Percentiles rank a stretch among this genome's conserved stretches.
Evolutionary conservation across 305 asterid species (phyloP).

Genomic region (Salvia sclarea): DNA sequence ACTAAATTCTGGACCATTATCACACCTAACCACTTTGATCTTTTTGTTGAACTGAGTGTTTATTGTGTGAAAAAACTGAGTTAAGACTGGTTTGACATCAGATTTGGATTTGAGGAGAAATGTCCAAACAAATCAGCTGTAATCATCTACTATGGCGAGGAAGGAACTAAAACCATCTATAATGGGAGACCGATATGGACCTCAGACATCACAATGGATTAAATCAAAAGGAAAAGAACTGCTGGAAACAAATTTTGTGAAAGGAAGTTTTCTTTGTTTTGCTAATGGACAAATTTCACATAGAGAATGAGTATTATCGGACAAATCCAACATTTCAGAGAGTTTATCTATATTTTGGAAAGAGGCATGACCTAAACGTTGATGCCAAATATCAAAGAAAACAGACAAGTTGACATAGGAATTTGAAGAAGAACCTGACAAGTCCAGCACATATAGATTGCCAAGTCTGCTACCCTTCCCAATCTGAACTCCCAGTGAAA

Average conservation of each 20-base stretch:
- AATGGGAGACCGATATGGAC: neutral
- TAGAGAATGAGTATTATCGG: neutral
- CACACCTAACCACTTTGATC: too few relatives aligned
- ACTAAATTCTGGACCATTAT: too few relatives aligned
- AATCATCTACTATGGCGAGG: neutral
- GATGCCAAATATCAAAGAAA: neutral
- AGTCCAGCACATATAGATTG: neutral
- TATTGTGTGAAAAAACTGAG: too few relatives aligned
- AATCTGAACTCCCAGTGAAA: neutral
- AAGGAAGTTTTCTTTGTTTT: neutral
- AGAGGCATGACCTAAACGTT: neutral
- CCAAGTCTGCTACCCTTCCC: neutral
- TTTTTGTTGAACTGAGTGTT: too few relatives aligned
- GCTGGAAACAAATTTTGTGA: fast-evolving
- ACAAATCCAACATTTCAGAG: neutral
- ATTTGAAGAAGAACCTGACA: neutral
- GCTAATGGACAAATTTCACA: neutral
- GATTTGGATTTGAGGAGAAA: too few relatives aligned
- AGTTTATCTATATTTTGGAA: neutral
- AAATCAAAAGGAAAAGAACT: neutral
- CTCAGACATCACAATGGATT: neutral
- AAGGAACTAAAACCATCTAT: neutral
- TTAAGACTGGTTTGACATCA: too few relatives aligned
- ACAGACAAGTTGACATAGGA: too few relatives aligned
- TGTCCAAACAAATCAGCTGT: too few relatives aligned